Evolutionary conservation across 495 filamentous ascomycete genomes (phyloP).

Genomic region (Pseudevernia furfuracea): DNA sequence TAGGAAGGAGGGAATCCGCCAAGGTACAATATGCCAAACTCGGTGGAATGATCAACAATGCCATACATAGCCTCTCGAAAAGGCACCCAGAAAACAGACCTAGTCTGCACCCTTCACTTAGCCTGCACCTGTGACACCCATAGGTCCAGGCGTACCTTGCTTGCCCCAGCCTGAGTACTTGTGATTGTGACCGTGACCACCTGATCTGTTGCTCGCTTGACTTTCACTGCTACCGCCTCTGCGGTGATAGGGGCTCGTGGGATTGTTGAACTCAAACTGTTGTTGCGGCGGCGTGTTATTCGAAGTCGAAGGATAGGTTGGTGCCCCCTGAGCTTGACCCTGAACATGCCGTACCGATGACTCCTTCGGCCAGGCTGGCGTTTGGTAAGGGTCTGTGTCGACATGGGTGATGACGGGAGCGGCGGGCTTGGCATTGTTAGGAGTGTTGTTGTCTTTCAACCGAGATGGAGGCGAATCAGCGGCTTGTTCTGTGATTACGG

Average conservation of each 20-base stretch:
- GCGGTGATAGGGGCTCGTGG: constrained; percentile 26
- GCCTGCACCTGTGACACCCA: constrained; percentile 25
- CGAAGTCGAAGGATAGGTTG: constrained; percentile 34
- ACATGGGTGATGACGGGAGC: constrained; percentile 54
- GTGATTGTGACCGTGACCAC: constrained; percentile 23
- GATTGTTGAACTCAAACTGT: constrained; percentile 25
- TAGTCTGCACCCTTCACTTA: constrained; percentile 6
- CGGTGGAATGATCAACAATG: not conserved
- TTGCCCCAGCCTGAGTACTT: constrained; percentile 29
- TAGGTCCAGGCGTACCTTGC: constrained; percentile 20
- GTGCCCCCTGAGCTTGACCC: constrained; percentile 40
- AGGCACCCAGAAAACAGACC: not conserved
- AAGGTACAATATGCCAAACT: not conserved
- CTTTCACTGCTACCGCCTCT: constrained; percentile 28
- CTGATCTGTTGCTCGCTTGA: constrained; percentile 25
- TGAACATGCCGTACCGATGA: constrained; percentile 72
- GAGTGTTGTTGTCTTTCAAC: constrained; percentile 37
- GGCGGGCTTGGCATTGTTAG: constrained; percentile 35
- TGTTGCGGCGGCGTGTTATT: constrained; percentile 25
- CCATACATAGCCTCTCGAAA: not conserved
- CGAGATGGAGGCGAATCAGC: constrained; percentile 43
- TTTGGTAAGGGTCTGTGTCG: constrained; percentile 67
- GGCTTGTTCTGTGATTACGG: constrained; percentile 48
- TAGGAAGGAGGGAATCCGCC: not conserved
- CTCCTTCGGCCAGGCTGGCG: constrained; percentile 69